phyloP scores from a whole-genome alignment of 805 yeast genomes.

The Candida khao-thaluensis region DNA sequence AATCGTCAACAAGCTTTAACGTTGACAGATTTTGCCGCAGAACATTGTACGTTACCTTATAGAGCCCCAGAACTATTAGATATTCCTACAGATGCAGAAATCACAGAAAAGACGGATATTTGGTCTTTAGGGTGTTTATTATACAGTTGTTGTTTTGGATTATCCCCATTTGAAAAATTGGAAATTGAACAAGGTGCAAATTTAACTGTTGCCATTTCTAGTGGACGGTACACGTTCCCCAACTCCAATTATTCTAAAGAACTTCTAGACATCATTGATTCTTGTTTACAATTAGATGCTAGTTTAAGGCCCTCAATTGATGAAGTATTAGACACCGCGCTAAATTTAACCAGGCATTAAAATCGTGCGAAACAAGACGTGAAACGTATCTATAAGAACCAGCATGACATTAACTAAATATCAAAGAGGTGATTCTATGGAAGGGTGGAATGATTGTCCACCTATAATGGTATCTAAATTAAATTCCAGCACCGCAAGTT shows the following conservation, averaged over 20 bases:
- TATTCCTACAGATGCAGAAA: slow-evolving; percentile 59
- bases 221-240: slow-evolving; percentile 65
- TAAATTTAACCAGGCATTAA: slow-evolving; percentile 29
- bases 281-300: slow-evolving; percentile 66
- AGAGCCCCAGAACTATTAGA: slow-evolving; percentile 90
- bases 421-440: slow-evolving; percentile 39
- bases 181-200: slow-evolving; percentile 82
- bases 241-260: slow-evolving; percentile 52
- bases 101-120: slow-evolving; percentile 77
- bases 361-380: neutral
- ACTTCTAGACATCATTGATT: slow-evolving; percentile 53
- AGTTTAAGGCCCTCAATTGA: slow-evolving; percentile 62
- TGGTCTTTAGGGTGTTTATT: slow-evolving; percentile 91
- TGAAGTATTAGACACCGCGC: slow-evolving; percentile 51
- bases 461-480: slow-evolving; percentile 22
- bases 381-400: neutral
- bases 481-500: slow-evolving; percentile 9
- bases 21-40: slow-evolving; percentile 77
- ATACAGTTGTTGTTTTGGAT: slow-evolving; percentile 73
- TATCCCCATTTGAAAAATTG: slow-evolving; percentile 85
- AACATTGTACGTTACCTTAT: slow-evolving; percentile 82
- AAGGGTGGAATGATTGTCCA: slow-evolving; percentile 69
- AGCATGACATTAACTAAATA: slow-evolving; percentile 26
- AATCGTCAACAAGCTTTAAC: slow-evolving; percentile 71
- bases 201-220: slow-evolving; percentile 68